A percentile compares a stretch with the other conserved stretches of the same genome.
Conservation (phyloP, 805 yeast species). For the Wickerhamiella lipophila region DNA sequence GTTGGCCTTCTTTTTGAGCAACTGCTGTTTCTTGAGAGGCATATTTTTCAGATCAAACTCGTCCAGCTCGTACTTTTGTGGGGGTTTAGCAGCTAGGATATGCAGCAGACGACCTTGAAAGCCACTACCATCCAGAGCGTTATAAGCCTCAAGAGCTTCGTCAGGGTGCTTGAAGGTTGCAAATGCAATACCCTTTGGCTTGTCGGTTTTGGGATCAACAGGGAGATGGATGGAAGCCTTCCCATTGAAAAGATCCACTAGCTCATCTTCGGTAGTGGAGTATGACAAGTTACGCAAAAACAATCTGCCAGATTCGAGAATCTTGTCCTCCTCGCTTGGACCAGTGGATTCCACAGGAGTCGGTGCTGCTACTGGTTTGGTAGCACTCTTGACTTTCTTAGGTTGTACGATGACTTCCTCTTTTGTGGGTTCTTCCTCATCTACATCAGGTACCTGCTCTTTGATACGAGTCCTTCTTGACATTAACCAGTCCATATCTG, state of each 20-base stretch:
- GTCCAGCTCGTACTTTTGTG: conserved; percentile 70
- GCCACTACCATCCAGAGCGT: conserved; percentile 66
- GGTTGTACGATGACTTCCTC: background rate
- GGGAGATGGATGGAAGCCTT: conserved; percentile 77
- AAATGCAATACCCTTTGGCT: conserved; percentile 87
- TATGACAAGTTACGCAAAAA: conserved; percentile 80
- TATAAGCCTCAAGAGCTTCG: conserved; percentile 66
- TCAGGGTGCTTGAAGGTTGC: conserved; percentile 53
- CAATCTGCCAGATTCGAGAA: conserved; percentile 61
- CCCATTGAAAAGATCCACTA: conserved; percentile 58
- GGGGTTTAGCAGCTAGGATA: conserved; percentile 71
- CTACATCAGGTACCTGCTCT: conserved; percentile 31
- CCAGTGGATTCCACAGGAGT: background rate
- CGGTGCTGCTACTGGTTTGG: background rate
- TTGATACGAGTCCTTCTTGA: conserved; percentile 59
- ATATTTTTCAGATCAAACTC: conserved; percentile 84
- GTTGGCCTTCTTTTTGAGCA: conserved; percentile 66
- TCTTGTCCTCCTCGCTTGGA: conserved; percentile 27
- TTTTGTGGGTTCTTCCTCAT: background rate
- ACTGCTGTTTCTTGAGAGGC: conserved; percentile 85
- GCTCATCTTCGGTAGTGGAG: conserved; percentile 67
- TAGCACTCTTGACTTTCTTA: background rate
- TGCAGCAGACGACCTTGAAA: conserved; percentile 92
- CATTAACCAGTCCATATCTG: conserved; percentile 82
- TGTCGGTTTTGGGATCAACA: conserved; percentile 75